Base-by-base conservation (phyloP, 2,329 filamentous ascomycete species). In the Davidsoniella neocaledoniae region DNA sequence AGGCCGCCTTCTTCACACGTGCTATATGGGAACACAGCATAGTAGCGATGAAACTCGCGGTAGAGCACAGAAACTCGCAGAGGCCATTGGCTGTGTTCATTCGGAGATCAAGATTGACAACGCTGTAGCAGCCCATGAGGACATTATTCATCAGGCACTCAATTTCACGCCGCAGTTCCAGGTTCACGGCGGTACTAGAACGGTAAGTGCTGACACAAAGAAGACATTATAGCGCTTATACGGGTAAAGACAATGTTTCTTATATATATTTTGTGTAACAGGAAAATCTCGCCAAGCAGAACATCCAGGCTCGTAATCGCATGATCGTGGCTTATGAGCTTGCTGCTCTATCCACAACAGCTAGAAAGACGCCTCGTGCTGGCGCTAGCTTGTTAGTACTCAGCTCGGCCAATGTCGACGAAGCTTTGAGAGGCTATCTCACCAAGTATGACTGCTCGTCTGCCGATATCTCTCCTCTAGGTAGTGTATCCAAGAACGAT, bases 21-120 rank as follows among this genome's bases (percentile, higher is more conserved):
- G 68, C 52, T 81, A 73, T 60, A 77, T 81, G 74, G 78, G 76
- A 19, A 80, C 72, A 0, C 63, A 70, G 53, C 76, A 81, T 58
- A 76, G 70, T 0, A 73, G 70, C 8, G 63, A 67, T 23, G 76
- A 79, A 53, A 81, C 78, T 1, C 63, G 77, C 8, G 66, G 65
- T 9, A 66, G 78, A 62, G 81, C 85, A 1, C 73, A 74, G 58
- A 68, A 73, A 0, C 69, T 90, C 0, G 61, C 72, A 4, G 58
- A 67, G 3, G 69, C 67, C 4, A 86, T 90, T 48, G 84, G 83
- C 2, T 69, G 74, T 14, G 79, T 86, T 58, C 86, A 91, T 59
- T 69, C 76, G 3, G 74, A 88, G 58, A 67, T 86, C 42, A 76
- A 86, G 57, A 86, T 90, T 51, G 85, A 90, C 58, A 69, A 71